Percentiles rank a stretch among this genome's conserved stretches.
Evolutionary conservation across 306 rosid genomes (phyloP).

Genomic region (Clitoria ternatea): DNA sequence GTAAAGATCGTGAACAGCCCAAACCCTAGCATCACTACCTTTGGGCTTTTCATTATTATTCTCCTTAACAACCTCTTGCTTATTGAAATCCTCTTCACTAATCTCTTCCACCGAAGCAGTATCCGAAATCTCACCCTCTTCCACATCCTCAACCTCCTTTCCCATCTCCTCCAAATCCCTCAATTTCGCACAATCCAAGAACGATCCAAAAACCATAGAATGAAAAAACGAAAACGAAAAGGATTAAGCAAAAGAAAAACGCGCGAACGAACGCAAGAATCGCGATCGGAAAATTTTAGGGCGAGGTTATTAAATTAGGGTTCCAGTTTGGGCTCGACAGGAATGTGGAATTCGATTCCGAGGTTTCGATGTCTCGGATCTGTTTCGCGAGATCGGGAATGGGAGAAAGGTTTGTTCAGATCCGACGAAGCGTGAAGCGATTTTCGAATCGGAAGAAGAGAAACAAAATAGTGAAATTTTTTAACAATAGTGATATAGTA

Average conservation of each 20-base stretch:
- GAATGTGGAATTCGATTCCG: not conserved
- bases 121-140: conserved; percentile 96
- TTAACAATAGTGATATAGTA: not conserved
- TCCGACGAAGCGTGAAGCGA: conserved; percentile 5
- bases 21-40: conserved; percentile 48
- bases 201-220: conserved; percentile 52
- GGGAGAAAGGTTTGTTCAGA: not conserved
- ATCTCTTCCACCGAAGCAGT: conserved; percentile 92
- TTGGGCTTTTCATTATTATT: conserved; percentile 16
- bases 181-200: conserved; percentile 32
- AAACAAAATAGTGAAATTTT: not conserved
- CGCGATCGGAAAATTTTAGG: not conserved
- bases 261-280: not conserved
- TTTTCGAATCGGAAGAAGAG: not conserved
- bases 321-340: conserved; percentile 3
- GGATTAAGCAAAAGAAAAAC: not conserved
- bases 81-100: conserved; percentile 73
- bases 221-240: no score
- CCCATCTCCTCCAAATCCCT: conserved; percentile 44
- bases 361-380: conserved; percentile 10
- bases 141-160: conserved; percentile 68
- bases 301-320: conserved; percentile 32
- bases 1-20: conserved; percentile 72
- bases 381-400: not conserved
- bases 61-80: conserved; percentile 42